Conservation (phyloP, 345 rosid species). For the Acer yangbiense region DNA sequence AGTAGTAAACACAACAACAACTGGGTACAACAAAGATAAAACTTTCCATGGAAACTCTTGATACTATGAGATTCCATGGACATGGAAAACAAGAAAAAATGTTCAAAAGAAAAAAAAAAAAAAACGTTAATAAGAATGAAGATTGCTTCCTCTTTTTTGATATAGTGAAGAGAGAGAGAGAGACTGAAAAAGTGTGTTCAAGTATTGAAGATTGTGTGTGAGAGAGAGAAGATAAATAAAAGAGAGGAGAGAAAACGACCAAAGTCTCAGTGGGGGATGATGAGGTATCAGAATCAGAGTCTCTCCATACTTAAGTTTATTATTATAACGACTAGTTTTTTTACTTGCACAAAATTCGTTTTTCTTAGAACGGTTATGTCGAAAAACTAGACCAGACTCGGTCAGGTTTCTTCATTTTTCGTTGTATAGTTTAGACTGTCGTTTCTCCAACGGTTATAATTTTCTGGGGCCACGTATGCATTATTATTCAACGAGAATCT, state of each 20-base stretch:
- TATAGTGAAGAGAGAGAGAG: conserved; percentile 11
- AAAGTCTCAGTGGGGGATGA: neutral
- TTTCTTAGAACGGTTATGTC: conserved; percentile 22
- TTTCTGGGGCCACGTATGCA: neutral
- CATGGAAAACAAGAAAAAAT: conserved; percentile 21
- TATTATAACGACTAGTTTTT: conserved; percentile 44
- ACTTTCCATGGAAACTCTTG: conserved; percentile 12
- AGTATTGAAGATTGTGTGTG: conserved; percentile 17
- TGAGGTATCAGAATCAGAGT: conserved; percentile 11
- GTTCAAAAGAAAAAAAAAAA: conserved; percentile 12
- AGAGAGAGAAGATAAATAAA: conserved; percentile 22
- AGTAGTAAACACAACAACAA: conserved; percentile 36
- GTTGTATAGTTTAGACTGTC: neutral
- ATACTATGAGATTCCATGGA: conserved; percentile 37
- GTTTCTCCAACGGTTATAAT: neutral
- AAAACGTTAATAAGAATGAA: neutral
- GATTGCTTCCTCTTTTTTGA: conserved; percentile 15
- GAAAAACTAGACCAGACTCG: neutral
- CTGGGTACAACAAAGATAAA: conserved; percentile 22
- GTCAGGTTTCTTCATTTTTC: neutral
- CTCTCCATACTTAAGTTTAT: neutral
- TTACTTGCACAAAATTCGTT: conserved; percentile 1
- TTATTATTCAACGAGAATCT: neutral
- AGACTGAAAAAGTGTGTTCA: neutral
- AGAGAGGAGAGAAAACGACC: conserved; percentile 5